phyloP scores from a whole-genome alignment of 306 rosid species.

The Vigna radiata region DNA sequence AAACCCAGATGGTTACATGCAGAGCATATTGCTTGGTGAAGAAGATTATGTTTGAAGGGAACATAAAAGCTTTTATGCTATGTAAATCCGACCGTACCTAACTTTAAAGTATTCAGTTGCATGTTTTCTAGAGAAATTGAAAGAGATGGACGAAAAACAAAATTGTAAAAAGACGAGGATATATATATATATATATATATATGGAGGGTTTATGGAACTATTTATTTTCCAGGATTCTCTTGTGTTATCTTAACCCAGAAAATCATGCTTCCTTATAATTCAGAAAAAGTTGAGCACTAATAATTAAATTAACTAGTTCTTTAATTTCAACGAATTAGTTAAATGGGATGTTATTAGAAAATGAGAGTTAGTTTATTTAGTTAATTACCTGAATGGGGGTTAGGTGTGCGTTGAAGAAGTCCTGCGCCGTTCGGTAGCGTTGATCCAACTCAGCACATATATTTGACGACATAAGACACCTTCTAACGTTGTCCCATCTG shows the following conservation, averaged over 20 bases:
- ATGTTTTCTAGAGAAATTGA: not conserved
- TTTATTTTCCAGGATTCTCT: too few species aligned
- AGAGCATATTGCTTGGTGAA: slow-evolving; percentile 13
- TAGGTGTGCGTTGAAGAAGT: slow-evolving; percentile 79
- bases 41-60: slow-evolving; percentile 19
- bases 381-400: slow-evolving; percentile 71
- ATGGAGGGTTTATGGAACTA: not conserved
- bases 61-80: not conserved
- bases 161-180: not conserved
- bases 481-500: slow-evolving; percentile 77
- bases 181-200: too few species aligned
- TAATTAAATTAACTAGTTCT: too few species aligned
- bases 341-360: too few species aligned
- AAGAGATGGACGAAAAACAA: not conserved
- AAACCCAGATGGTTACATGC: not conserved
- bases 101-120: not conserved
- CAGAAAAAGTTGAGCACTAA: too few species aligned
- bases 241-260: not conserved
- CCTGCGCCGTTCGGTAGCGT: slow-evolving; percentile 71
- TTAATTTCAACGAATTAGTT: too few species aligned
- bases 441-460: slow-evolving; percentile 77
- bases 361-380: not conserved
- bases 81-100: too few species aligned
- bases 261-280: not conserved
- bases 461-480: slow-evolving; percentile 65